These are phyloP conservation scores for Vitis hybrid DNA, from an alignment of 177 flowering plant species.

Conservation along the genomic window DNA sequence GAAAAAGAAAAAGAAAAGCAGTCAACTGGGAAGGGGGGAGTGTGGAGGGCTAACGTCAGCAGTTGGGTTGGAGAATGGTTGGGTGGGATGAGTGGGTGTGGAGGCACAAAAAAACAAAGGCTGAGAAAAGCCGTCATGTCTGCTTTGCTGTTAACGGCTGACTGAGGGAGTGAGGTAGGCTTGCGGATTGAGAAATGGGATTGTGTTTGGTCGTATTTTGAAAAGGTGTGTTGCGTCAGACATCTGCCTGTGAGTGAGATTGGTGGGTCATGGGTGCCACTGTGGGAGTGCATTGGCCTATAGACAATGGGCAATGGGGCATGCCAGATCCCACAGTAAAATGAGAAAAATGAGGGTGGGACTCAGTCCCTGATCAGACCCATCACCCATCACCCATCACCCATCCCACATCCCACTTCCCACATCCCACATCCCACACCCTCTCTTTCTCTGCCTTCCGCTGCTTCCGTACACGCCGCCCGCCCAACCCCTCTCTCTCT, in stretches of 20 bases:
- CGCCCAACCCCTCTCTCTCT: no score
- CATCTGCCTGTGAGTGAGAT: constrained; percentile 2
- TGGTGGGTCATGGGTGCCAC: constrained; percentile 5
- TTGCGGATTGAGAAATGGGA: neutral
- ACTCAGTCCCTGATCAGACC: no score
- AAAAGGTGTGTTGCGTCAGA: constrained; percentile 23
- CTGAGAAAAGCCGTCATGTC: constrained; percentile 36
- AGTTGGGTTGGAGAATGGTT: neutral
- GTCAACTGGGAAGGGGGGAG: constrained; percentile 15
- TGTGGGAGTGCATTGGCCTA: constrained; percentile 8
- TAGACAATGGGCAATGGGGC: constrained; percentile 5
- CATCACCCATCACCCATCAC: no score
- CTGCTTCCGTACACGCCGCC: no score
- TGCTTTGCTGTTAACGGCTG: constrained; percentile 21
- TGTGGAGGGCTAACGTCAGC: constrained; percentile 25
- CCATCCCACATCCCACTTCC: no score
- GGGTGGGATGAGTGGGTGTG: neutral
- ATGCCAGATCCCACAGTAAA: no score
- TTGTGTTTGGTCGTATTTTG: neutral
- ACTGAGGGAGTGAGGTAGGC: neutral
- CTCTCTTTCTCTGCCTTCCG: no score
- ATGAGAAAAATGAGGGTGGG: no score
- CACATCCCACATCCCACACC: no score
- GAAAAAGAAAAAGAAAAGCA: constrained; percentile 10
- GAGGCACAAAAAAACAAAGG: constrained; percentile 14